phyloP scores from a whole-genome alignment of 345 rosid genomes.

The Arabidopsis thaliana region DNA sequence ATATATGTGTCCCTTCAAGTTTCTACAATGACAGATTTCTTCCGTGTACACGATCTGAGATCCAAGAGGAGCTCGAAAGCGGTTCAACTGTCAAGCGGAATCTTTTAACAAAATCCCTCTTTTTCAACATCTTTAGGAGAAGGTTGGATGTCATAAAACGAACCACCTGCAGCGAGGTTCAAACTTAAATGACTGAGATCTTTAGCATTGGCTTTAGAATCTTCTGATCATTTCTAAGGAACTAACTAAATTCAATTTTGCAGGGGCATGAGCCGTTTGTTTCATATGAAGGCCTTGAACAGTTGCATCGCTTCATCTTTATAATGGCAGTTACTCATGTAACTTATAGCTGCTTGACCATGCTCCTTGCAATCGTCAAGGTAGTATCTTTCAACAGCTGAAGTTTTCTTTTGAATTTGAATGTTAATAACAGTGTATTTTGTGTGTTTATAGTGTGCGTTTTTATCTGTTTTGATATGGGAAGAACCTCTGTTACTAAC shows the following conservation, averaged over 20 bases:
- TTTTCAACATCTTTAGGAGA: conserved; percentile 57
- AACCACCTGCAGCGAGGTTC: conserved; percentile 79
- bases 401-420: not conserved
- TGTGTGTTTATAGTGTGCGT: not conserved
- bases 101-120: conserved; percentile 48
- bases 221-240: conserved; percentile 9
- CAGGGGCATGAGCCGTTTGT: conserved; percentile 95
- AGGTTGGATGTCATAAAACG: conserved; percentile 49
- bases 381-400: conserved; percentile 41
- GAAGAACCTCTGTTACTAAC: conserved; percentile 4
- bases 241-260: conserved; percentile 6
- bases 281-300: conserved; percentile 91
- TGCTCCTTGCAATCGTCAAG: conserved; percentile 94
- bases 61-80: conserved; percentile 52
- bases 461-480: conserved; percentile 6
- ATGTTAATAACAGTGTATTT: not conserved
- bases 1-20: conserved; percentile 84
- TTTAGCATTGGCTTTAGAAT: not conserved
- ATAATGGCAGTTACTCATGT: conserved; percentile 97
- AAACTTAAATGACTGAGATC: not conserved
- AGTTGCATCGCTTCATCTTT: conserved; percentile 95
- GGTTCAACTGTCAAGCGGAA: conserved; percentile 58
- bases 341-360: conserved; percentile 93
- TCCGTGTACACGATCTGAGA: conserved; percentile 76
- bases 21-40: conserved; percentile 74